These are phyloP conservation scores for Ceratopteris richardii DNA, from an alignment of 75 land plant species.

Conservation along the genomic window DNA sequence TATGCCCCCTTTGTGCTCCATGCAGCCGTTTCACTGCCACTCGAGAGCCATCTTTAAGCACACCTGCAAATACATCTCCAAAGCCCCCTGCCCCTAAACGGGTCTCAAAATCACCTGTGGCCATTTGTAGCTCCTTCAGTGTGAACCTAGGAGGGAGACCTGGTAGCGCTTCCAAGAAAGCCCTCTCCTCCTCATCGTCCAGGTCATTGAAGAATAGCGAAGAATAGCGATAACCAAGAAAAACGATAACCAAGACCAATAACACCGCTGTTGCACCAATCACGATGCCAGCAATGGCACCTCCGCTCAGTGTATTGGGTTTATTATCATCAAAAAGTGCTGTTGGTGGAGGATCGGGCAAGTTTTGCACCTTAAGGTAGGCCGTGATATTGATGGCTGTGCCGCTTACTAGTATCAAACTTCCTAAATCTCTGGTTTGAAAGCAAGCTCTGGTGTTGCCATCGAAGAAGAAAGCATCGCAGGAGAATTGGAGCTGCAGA, in stretches of 20 bases:
- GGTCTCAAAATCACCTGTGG: too few relatives aligned
- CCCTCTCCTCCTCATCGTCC: slow-evolving; percentile 10
- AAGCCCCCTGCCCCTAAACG: too few relatives aligned
- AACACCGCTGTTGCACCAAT: slow-evolving; percentile 6
- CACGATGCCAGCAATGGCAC: slow-evolving; percentile 3
- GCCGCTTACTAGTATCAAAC: neutral
- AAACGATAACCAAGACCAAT: too few relatives aligned
- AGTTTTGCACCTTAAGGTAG: slow-evolving; percentile 10
- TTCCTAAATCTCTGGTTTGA: neutral
- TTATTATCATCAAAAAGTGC: neutral
- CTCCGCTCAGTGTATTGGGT: neutral
- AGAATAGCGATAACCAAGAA: neutral
- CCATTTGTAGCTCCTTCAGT: too few relatives aligned
- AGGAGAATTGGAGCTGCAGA: slow-evolving; percentile 11
- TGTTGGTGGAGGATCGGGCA: too few relatives aligned
- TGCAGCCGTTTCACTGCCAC: too few relatives aligned
- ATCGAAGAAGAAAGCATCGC: slow-evolving; percentile 10
- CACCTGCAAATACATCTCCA: too few relatives aligned
- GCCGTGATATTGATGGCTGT: too few relatives aligned
- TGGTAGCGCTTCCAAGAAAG: too few relatives aligned
- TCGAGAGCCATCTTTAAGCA: too few relatives aligned
- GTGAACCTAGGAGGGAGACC: too few relatives aligned
- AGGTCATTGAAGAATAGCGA: slow-evolving; percentile 1
- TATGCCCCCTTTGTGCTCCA: too few relatives aligned
- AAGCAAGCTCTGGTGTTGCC: slow-evolving; percentile 2